phyloP scores from a whole-genome alignment of 2,329 filamentous ascomycete species.

The Stagonosporopsis cucurbitacearum region DNA sequence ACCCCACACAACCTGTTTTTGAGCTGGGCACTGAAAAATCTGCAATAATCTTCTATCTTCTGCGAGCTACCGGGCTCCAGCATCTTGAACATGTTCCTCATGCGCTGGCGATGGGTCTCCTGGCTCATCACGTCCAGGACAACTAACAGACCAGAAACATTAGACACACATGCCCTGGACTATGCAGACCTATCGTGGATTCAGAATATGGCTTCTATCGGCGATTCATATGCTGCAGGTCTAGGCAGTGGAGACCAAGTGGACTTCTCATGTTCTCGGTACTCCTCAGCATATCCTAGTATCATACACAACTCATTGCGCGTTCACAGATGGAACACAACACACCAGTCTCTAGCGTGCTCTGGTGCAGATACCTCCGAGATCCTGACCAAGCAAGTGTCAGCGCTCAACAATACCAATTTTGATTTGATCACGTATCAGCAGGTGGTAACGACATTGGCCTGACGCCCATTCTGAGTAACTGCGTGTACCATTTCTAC shows the following conservation, averaged over 20 bases:
- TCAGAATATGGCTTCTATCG: constrained; percentile 36
- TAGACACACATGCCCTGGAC: background rate
- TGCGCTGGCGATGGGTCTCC: background rate
- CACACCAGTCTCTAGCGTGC: constrained; percentile 39
- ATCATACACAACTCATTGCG: constrained; percentile 30
- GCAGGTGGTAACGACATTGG: constrained; percentile 45
- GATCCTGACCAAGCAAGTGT: constrained; percentile 34
- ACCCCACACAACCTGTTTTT: background rate
- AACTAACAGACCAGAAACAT: background rate
- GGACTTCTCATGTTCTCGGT: constrained; percentile 39
- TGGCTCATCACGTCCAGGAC: constrained; percentile 5
- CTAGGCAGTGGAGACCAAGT: constrained; percentile 35
- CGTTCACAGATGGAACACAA: constrained; percentile 17
- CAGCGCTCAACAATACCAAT: constrained; percentile 19
- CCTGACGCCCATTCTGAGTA: constrained; percentile 35
- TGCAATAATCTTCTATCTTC: background rate
- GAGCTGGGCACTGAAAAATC: background rate
- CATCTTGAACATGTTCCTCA: background rate
- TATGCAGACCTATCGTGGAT: constrained; percentile 29
- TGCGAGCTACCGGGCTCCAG: background rate
- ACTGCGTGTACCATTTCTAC: constrained; percentile 43
- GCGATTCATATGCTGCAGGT: constrained; percentile 43
- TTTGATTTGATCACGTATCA: constrained; percentile 41
- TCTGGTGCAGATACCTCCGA: constrained; percentile 37
- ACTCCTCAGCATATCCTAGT: constrained; percentile 36